phyloP scores from a whole-genome alignment of 345 rosid species.

The Trapa incisa region DNA sequence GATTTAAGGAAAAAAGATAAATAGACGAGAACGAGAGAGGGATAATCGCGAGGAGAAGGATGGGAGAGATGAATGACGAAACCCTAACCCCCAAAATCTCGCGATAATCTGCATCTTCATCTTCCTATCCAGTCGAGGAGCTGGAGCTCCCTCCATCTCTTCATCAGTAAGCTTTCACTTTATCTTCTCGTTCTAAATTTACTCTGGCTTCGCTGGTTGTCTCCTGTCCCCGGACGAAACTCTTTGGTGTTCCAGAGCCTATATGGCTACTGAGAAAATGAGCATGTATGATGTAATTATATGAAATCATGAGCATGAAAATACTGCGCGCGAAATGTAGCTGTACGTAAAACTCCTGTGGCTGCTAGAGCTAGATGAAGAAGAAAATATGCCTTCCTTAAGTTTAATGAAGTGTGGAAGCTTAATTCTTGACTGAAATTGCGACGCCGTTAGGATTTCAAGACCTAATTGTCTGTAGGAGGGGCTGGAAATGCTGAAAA shows the following conservation, averaged over 20 bases:
- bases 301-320: no score
- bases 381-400: no score
- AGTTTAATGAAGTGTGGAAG: no score
- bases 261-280: not conserved
- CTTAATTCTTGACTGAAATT: not conserved
- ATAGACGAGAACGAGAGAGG: constrained; percentile 9
- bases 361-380: no score
- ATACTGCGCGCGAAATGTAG: no score
- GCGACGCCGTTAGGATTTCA: not conserved
- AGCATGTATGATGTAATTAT: not conserved
- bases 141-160: constrained; percentile 7
- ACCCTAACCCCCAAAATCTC: constrained; percentile 11
- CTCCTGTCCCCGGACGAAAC: no score
- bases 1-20: not conserved
- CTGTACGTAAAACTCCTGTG: no score
- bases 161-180: constrained; percentile 22
- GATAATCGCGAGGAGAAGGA: constrained; percentile 5
- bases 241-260: no score
- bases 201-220: constrained; percentile 19
- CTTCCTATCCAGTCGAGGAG: constrained; percentile 13
- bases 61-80: not conserved
- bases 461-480: not conserved
- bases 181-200: constrained; percentile 32
- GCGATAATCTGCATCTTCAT: constrained; percentile 5
- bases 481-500: not conserved